Evolutionary conservation across 2,329 filamentous ascomycete species (phyloP).

Genomic region (Coniosporium uncinatum): DNA sequence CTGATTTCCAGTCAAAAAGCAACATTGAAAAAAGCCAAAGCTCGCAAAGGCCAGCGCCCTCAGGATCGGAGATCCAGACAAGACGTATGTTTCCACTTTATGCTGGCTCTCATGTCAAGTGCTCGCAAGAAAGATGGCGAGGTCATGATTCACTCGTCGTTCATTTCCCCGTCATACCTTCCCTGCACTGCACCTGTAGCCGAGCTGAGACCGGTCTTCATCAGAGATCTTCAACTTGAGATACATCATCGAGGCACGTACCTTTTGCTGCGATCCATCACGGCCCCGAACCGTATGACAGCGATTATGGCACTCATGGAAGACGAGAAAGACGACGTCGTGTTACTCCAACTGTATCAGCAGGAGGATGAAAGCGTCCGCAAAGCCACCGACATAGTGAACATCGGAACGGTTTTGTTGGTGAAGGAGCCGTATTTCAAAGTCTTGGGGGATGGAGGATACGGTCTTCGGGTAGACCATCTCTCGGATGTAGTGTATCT

Average conservation of each 20-base stretch:
- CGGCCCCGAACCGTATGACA: conserved; percentile 19
- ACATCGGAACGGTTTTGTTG: conserved; percentile 26
- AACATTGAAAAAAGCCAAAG: background rate
- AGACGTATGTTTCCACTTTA: background rate
- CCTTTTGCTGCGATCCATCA: conserved; percentile 23
- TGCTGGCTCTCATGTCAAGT: background rate
- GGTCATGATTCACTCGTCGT: background rate
- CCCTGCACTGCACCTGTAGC: background rate
- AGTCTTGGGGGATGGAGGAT: conserved; percentile 25
- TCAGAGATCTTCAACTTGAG: conserved; percentile 26
- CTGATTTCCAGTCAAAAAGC: too few species aligned
- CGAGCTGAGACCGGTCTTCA: conserved; percentile 8
- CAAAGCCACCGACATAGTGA: conserved; percentile 25
- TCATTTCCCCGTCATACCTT: background rate
- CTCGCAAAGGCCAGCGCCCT: background rate
- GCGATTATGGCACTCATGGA: conserved; percentile 21
- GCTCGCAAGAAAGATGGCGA: background rate
- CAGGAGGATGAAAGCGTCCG: conserved; percentile 30
- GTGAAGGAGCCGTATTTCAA: conserved; percentile 52
- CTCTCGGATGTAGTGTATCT: conserved; percentile 40
- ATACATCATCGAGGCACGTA: conserved; percentile 32
- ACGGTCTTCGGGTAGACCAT: conserved; percentile 46
- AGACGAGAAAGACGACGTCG: conserved; percentile 7
- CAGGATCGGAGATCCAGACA: background rate
- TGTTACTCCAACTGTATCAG: conserved; percentile 8